Evolutionary conservation across 1,139 yeast genomes (phyloP).

Genomic region (Williopsis jadinii): DNA sequence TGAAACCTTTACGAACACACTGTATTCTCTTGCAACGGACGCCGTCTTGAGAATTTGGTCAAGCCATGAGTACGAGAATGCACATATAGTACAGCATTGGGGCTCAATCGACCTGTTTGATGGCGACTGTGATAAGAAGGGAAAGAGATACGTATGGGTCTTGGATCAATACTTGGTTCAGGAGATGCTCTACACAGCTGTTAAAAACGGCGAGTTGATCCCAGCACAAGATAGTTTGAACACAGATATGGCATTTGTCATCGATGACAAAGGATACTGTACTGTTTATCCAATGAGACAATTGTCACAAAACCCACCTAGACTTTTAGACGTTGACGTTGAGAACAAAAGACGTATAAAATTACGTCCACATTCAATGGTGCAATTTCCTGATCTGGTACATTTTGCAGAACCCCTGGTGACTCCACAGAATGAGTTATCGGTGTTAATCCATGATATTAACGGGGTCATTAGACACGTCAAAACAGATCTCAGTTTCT

Average conservation of each 20-base stretch:
- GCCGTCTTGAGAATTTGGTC: slow-evolving; percentile 67
- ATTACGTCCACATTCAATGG: background rate
- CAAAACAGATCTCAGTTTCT: slow-evolving; percentile 33
- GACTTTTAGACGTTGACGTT: slow-evolving; percentile 11
- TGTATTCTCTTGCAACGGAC: slow-evolving; percentile 21
- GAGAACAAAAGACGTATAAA: background rate
- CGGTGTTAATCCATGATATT: slow-evolving; percentile 43
- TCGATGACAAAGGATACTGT: slow-evolving; percentile 39
- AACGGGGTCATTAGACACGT: slow-evolving; percentile 43
- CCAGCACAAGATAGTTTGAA: slow-evolving; percentile 24
- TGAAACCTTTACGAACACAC: slow-evolving; percentile 16
- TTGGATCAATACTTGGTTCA: slow-evolving; percentile 52
- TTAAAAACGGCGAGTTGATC: slow-evolving; percentile 12
- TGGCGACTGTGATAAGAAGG: slow-evolving; percentile 11
- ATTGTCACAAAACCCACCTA: slow-evolving; percentile 43
- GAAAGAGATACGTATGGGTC: slow-evolving; percentile 37
- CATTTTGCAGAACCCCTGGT: slow-evolving; percentile 27
- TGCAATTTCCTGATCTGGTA: slow-evolving; percentile 26
- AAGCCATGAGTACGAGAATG: slow-evolving; percentile 54
- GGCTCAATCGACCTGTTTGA: slow-evolving; percentile 42
- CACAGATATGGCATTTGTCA: slow-evolving; percentile 52
- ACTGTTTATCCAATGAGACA: slow-evolving; percentile 45
- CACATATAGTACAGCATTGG: slow-evolving; percentile 54
- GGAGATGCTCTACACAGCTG: slow-evolving; percentile 13
- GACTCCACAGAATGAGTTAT: slow-evolving; percentile 25